Evolutionary conservation across 2,329 filamentous ascomycete species (phyloP).

Genomic region (Trichophyton benhamiae): DNA sequence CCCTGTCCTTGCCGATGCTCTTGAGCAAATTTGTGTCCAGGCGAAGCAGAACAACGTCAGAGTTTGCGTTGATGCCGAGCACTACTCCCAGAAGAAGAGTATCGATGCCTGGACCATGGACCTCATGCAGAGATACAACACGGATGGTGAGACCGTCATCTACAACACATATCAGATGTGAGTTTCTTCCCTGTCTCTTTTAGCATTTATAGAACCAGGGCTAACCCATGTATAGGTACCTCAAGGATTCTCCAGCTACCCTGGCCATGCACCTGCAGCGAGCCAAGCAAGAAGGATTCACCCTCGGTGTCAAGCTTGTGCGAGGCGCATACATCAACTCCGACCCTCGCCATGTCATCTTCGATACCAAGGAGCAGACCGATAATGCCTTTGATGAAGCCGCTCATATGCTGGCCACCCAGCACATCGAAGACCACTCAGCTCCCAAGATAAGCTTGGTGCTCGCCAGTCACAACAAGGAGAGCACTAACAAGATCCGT

Average conservation of each 20-base stretch:
- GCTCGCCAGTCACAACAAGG: conserved; percentile 48
- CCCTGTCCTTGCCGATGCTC: conserved; percentile 11
- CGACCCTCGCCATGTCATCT: conserved; percentile 36
- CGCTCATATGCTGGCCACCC: conserved; percentile 42
- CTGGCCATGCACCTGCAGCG: conserved; percentile 35
- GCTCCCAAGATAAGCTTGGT: conserved; percentile 40
- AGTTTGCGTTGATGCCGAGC: conserved; percentile 44
- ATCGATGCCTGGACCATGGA: conserved; percentile 44
- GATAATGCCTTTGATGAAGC: conserved; percentile 45
- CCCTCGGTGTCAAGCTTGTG: conserved; percentile 41
- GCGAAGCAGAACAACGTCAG: conserved; percentile 21
- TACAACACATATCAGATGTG: conserved; percentile 43
- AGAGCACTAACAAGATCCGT: conserved; percentile 42
- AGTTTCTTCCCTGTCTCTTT: neutral
- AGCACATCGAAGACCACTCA: conserved; percentile 30
- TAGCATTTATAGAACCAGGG: neutral
- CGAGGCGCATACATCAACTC: conserved; percentile 42
- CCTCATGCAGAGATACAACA: conserved; percentile 43
- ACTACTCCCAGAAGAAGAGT: conserved; percentile 39
- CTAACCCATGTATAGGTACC: conserved; percentile 20
- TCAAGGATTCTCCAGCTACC: conserved; percentile 37
- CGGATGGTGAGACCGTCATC: conserved; percentile 38
- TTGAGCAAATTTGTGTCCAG: conserved; percentile 16
- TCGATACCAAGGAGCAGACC: conserved; percentile 37
- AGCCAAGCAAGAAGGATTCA: conserved; percentile 38